Base-by-base conservation (phyloP, 441 rosid genomes). In the Gossypium schwendimanii region DNA sequence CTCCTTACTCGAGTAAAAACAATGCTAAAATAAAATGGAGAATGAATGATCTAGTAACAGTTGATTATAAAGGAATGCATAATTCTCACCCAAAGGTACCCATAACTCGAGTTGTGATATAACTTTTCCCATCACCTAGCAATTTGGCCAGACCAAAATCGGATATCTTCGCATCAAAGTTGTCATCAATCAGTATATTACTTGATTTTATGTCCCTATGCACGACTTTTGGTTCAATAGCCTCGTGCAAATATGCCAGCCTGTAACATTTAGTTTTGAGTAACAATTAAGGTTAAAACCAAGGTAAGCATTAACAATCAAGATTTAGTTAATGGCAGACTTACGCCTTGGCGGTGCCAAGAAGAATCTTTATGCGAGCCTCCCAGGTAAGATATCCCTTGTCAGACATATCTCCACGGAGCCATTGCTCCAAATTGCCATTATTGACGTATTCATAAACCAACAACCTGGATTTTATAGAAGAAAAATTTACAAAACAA, bases 341-440 rank as follows among this genome's bases (percentile, higher is more conserved):
- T 78, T 85, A 90, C 95, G 95, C 95, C 74, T 90, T 90, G 49
- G 92, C 91, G 62, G 92, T 88, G 73, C 95, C 92, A 24, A 85
- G 85, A 14, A 87, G 85, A 74, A 86, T 82, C 76, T 87, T 90
- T 64, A 87, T 77, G 31, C 95, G 87, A 74, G 92, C 92, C 81
- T 88, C 92, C 95, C 95, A 90, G 18, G 95, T 88, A 69, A 90
- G 89, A 83, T 85, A 80, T 21, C 95, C 91, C 60, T 76, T 75
- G 71, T 87, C 86, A 60, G 26, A 76, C 89, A 83, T 83, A 71
- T 86, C 95, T 68, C 95, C 95, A 11, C 84, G 90, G 33, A 88
- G 90, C 95, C 95, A 90, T 61, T 90, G 91, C 81, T 90, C 95
- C 69, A 90, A 81, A 82, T 90, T 90, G 36, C 95, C 95, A 68